phyloP scores from a whole-genome alignment of 2,329 filamentous ascomycete species.

The Sclerotinia trifoliorum region DNA sequence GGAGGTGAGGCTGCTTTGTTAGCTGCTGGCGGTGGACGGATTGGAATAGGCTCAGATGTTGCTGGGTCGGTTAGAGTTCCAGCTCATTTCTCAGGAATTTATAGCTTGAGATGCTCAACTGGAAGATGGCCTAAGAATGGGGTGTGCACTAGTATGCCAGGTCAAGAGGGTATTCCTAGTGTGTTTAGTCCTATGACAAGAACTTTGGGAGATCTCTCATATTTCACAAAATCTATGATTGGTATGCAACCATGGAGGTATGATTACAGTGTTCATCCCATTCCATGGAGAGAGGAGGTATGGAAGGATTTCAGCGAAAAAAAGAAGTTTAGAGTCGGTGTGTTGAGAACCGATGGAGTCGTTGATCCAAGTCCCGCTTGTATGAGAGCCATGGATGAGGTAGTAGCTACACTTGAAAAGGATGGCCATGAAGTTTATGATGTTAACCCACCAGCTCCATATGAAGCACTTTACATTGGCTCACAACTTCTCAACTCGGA shows the following conservation, averaged over 20 bases:
- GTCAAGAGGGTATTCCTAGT: conserved; percentile 84
- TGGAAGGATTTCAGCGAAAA: conserved; percentile 60
- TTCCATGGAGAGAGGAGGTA: conserved; percentile 70
- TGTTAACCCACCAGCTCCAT: conserved; percentile 66
- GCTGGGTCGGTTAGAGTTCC: conserved; percentile 84
- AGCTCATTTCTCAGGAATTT: conserved; percentile 87
- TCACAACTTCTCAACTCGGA: conserved; percentile 82
- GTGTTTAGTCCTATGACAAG: conserved; percentile 93
- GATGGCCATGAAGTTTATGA: conserved; percentile 75
- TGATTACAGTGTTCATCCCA: conserved; percentile 79
- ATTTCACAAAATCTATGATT: conserved; percentile 78
- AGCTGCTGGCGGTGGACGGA: conserved; percentile 75
- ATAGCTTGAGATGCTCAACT: conserved; percentile 81
- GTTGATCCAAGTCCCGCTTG: conserved; percentile 87
- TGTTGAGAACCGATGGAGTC: conserved; percentile 77
- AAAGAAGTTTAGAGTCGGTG: conserved; percentile 66
- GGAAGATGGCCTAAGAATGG: conserved; percentile 88
- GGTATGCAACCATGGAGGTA: conserved; percentile 86
- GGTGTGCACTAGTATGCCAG: conserved; percentile 83
- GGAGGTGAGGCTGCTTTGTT: conserved; percentile 70
- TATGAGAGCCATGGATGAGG: conserved; percentile 68
- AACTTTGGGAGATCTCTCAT: conserved; percentile 76
- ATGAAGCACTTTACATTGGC: conserved; percentile 73
- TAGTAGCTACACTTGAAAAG: conserved; percentile 64
- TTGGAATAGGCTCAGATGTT: conserved; percentile 85